Evolutionary conservation across 345 rosid species (phyloP).

Genomic region (Balakata baccata): DNA sequence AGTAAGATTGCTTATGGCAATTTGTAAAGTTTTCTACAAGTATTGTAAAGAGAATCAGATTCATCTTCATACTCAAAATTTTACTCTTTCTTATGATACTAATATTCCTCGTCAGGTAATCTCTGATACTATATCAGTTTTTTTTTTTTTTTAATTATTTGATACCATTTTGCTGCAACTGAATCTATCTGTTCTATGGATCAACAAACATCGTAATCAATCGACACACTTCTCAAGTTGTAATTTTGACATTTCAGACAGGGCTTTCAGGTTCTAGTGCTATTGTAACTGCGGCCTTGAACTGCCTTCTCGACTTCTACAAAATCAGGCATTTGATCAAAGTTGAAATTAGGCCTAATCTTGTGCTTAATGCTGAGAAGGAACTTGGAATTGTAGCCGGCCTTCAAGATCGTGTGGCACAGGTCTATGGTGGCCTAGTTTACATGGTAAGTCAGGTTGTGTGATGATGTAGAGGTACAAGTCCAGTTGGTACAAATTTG

Average conservation of each 20-base stretch:
- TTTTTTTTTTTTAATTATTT: background rate
- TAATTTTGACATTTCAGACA: constrained; percentile 53
- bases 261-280: constrained; percentile 99
- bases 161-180: background rate
- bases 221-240: constrained; percentile 6
- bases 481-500: background rate
- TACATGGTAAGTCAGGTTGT: constrained; percentile 58
- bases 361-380: constrained; percentile 72
- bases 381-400: constrained; percentile 96
- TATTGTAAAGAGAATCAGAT: constrained; percentile 58
- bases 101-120: constrained; percentile 94
- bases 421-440: constrained; percentile 91
- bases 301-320: constrained; percentile 89
- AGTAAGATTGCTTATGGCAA: constrained; percentile 82
- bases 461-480: background rate
- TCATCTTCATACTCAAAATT: constrained; percentile 49
- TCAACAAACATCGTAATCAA: too few species aligned
- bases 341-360: constrained; percentile 68
- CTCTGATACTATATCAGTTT: background rate
- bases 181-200: too few species aligned
- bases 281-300: constrained; percentile 84
- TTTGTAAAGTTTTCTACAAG: constrained; percentile 60
- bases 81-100: constrained; percentile 75
- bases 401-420: constrained; percentile 96
- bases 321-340: constrained; percentile 69